These are phyloP conservation scores for Cryptococcus neoformans DNA, from an alignment of 1,284 basidiomycete species.

Conservation along the genomic window DNA sequence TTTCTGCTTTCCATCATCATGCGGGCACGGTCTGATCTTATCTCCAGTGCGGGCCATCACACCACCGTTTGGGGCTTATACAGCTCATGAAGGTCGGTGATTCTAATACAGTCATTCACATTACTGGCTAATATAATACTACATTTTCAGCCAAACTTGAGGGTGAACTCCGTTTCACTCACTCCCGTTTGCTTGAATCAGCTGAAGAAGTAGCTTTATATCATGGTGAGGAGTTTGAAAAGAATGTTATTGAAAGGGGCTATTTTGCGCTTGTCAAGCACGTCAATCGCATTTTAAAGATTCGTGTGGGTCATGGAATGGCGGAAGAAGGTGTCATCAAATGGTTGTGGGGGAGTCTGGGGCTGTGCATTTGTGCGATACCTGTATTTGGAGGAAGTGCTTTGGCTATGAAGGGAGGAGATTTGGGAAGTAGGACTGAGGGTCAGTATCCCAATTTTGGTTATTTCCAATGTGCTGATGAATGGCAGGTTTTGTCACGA, in stretches of 20 bases:
- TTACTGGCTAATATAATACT: slow-evolving; percentile 12
- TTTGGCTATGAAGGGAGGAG: slow-evolving; percentile 59
- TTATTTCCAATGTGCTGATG: not conserved
- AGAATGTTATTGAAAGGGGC: slow-evolving; percentile 85
- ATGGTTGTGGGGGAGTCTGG: slow-evolving; percentile 96
- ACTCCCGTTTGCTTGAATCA: slow-evolving; percentile 90
- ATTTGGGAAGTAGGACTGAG: slow-evolving; percentile 82
- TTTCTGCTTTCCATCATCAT: not conserved
- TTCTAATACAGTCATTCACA: not conserved
- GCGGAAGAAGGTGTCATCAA: slow-evolving; percentile 95
- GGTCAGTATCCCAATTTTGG: slow-evolving; percentile 51
- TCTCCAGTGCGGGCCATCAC: slow-evolving; percentile 73
- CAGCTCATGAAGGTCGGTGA: slow-evolving; percentile 55
- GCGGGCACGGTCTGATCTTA: not conserved
- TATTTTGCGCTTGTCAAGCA: slow-evolving; percentile 88
- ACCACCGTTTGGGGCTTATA: slow-evolving; percentile 91
- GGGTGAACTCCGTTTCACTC: slow-evolving; percentile 82
- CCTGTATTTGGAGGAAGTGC: slow-evolving; percentile 91
- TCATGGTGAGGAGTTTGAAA: slow-evolving; percentile 86
- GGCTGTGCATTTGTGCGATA: slow-evolving; percentile 88
- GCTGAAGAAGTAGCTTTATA: slow-evolving; percentile 94
- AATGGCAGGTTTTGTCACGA: slow-evolving; percentile 79
- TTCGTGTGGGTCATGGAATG: slow-evolving; percentile 87
- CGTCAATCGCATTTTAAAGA: slow-evolving; percentile 75
- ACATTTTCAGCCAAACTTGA: slow-evolving; percentile 70